Percentiles rank a stretch among this genome's conserved stretches.
Evolutionary conservation across 805 yeast genomes (phyloP).

Genomic region (Candida ficus): DNA sequence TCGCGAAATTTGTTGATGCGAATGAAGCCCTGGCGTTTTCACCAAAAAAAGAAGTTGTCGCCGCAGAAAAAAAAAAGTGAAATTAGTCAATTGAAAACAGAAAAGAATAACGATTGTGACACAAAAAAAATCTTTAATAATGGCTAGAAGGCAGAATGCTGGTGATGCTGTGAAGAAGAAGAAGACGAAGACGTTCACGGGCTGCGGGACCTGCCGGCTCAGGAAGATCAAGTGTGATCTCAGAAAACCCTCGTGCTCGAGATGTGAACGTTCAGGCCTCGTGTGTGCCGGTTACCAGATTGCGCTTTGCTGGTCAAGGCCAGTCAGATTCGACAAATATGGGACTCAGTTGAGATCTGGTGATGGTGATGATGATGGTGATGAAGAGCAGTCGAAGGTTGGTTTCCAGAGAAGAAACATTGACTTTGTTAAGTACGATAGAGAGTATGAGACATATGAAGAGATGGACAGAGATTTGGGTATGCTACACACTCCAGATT

Average conservation of each 20-base stretch:
- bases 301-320: conserved; percentile 68
- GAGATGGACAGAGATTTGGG: conserved; percentile 74
- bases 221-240: conserved; percentile 81
- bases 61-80: not conserved
- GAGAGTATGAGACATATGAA: conserved; percentile 65
- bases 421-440: conserved; percentile 69
- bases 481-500: conserved; percentile 44
- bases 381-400: conserved; percentile 35
- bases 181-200: conserved; percentile 71
- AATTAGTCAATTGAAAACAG: not conserved
- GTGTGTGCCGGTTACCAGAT: conserved; percentile 81
- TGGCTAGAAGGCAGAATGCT: not conserved
- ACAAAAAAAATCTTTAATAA: not conserved
- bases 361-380: conserved; percentile 11
- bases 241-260: conserved; percentile 60
- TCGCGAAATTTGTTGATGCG: not conserved
- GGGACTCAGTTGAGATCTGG: conserved; percentile 32
- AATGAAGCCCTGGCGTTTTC: not conserved
- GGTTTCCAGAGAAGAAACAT: conserved; percentile 66
- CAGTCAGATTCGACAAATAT: conserved; percentile 43
- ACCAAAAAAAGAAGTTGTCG: conserved; percentile 5
- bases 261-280: conserved; percentile 63
- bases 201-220: conserved; percentile 83
- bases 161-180: conserved; percentile 17
- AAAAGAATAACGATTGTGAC: conserved; percentile 4